Base-by-base conservation (phyloP, 2,329 filamentous ascomycete species). In the Escovopsis sp. region DNA sequence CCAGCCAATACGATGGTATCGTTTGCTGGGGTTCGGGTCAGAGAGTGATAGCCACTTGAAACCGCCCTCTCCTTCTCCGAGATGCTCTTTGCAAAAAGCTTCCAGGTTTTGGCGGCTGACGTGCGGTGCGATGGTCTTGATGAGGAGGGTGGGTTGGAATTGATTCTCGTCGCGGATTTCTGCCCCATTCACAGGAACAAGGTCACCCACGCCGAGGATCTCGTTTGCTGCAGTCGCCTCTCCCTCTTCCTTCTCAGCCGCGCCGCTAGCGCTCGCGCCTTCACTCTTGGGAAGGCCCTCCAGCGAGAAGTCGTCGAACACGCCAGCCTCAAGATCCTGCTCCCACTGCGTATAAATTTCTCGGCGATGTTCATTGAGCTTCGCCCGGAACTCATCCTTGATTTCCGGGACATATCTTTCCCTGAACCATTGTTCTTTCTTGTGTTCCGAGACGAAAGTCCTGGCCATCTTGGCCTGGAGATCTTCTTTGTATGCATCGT, bases 1-100 rank as follows among this genome's bases (percentile, higher is more conserved):
- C 89, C 93, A 98, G 19, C 91, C 91, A 61, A 98, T 96, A 19
- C 91, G 82, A 58, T 98, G 91, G 56, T 88, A 98, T 49, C 94
- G 83, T 66, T 98, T 98, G 55, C 86, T 82, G 2, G 91, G 91
- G 56, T 98, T 98, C 0, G 91, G 91, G 54, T 98, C 91, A 51
- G 88, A 95, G 40, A 98, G 72, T 32, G 89, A 96, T 5, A 98
- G 70, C 80, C 89, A 96, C 58, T 89, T 93, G 67, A 91, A 95
- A 3, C 89, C 89, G 41, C 88, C 88, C 49, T 91, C 82, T 38
- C 80, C 82, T 54, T 95, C 88, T 12, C 89, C 88, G 4, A 96
- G 74, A 58, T 95, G 83, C 60, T 95, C 88, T 57, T 87, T 91
- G 63, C 88, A 94, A 55, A 96, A 95, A 3, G 80, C 80, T 61